Conservation (phyloP, 805 yeast species). For the Saturnispora sekii region DNA sequence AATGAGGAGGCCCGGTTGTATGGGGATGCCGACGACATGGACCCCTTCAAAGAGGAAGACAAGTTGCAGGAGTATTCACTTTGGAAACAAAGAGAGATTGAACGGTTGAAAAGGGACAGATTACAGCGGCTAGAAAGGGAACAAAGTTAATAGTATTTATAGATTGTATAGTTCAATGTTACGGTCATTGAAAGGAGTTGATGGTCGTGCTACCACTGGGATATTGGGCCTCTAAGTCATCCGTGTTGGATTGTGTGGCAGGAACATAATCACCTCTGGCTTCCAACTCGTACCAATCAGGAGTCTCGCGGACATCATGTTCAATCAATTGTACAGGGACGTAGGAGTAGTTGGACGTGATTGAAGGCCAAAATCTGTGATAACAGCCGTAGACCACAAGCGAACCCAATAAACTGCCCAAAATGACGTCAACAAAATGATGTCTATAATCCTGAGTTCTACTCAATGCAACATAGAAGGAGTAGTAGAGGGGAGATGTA, state of each 20-base stretch:
- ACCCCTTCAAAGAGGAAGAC: slow-evolving; percentile 29
- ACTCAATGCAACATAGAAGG: slow-evolving; percentile 68
- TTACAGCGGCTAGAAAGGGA: slow-evolving; percentile 19
- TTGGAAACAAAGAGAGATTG: slow-evolving; percentile 29
- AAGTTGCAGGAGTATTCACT: slow-evolving; percentile 30
- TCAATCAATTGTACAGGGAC: slow-evolving; percentile 26
- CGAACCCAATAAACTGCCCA: slow-evolving; percentile 64
- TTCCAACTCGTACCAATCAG: slow-evolving; percentile 9
- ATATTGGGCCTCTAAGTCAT: slow-evolving; percentile 5
- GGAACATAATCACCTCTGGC: slow-evolving; percentile 6
- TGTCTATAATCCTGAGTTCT: slow-evolving; percentile 92
- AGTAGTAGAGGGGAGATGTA: slow-evolving; percentile 52
- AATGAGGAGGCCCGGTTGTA: slow-evolving; percentile 6
- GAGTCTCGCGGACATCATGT: not conserved
- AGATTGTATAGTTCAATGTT: not conserved
- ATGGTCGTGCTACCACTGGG: not conserved
- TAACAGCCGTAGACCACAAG: slow-evolving; percentile 50
- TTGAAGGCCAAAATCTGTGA: slow-evolving; percentile 40
- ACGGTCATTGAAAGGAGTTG: too few relatives aligned
- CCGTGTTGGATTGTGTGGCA: slow-evolving; percentile 1
- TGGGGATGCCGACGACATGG: slow-evolving; percentile 42
- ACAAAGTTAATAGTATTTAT: not conserved
- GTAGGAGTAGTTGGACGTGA: slow-evolving; percentile 27
- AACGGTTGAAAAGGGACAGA: slow-evolving; percentile 25
- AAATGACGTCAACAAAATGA: slow-evolving; percentile 74